A percentile compares a stretch with the other conserved stretches of the same genome.
Conservation (phyloP, 768 basidiomycete species). For the Fibroporia radiculosa region DNA sequence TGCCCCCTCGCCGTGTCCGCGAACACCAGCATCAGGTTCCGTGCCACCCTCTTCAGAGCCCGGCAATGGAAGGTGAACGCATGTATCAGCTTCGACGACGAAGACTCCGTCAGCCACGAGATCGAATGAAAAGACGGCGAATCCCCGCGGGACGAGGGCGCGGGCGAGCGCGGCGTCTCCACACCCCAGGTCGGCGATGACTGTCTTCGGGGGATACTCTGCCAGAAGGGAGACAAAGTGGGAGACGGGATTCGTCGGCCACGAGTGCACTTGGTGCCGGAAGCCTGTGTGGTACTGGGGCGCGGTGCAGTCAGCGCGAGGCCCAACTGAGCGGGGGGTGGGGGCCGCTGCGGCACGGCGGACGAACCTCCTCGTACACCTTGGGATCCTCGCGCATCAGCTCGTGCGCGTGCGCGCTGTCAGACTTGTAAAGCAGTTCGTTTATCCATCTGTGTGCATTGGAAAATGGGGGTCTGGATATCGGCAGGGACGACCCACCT, state of each 20-base stretch:
- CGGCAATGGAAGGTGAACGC: constrained; percentile 72
- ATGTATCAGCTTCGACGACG: constrained; percentile 89
- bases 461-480: background rate
- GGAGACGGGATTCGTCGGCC: constrained; percentile 92
- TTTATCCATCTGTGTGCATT: constrained; percentile 66
- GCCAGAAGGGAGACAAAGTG: constrained; percentile 66
- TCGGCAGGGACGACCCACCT: constrained; percentile 37
- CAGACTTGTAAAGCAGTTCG: constrained; percentile 85
- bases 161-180: constrained; percentile 88
- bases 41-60: constrained; percentile 44
- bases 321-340: background rate
- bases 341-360: background rate
- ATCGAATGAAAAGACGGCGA: constrained; percentile 72
- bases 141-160: constrained; percentile 58
- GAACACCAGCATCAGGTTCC: constrained; percentile 26
- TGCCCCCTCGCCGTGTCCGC: constrained; percentile 51
- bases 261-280: constrained; percentile 81
- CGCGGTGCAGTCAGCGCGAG: background rate
- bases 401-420: constrained; percentile 61
- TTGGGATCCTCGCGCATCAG: constrained; percentile 83
- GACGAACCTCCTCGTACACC: constrained; percentile 72
- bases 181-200: constrained; percentile 92
- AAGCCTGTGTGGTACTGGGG: constrained; percentile 87
- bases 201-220: constrained; percentile 51
- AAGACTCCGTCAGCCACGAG: constrained; percentile 66